Evolutionary conservation across 2,329 filamentous ascomycete species (phyloP).

Genomic region (Plenodomus lindquistii): DNA sequence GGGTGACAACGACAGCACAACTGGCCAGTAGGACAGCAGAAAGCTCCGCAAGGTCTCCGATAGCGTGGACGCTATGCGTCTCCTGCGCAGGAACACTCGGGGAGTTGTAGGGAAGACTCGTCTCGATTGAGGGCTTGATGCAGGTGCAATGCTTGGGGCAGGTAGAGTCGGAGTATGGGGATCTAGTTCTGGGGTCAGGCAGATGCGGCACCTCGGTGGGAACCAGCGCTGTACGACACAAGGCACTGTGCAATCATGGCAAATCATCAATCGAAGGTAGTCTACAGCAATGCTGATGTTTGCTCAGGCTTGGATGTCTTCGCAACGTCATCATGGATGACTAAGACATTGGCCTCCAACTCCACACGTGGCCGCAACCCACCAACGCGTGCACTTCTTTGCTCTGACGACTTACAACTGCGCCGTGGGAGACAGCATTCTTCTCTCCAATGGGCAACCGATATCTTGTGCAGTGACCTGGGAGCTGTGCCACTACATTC

Average conservation of each 20-base stretch:
- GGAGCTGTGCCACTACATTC: constrained; percentile 5
- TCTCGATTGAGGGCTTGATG: neutral
- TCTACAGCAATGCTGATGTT: no score
- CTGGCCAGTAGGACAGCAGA: constrained; percentile 5
- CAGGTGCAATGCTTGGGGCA: neutral
- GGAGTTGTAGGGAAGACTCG: neutral
- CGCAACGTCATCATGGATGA: neutral
- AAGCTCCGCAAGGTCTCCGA: neutral
- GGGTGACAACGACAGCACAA: constrained; percentile 9
- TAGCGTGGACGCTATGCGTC: neutral
- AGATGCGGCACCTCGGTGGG: neutral
- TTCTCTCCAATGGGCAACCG: constrained; percentile 18
- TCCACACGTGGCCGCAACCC: neutral
- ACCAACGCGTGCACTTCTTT: neutral
- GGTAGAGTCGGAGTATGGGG: neutral
- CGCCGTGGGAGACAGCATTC: neutral
- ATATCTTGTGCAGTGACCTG: constrained; percentile 8
- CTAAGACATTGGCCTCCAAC: neutral
- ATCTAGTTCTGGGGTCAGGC: neutral
- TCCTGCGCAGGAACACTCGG: constrained; percentile 7
- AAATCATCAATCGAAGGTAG: no score
- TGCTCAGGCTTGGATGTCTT: no score
- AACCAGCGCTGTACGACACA: no score
- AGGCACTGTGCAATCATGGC: no score
- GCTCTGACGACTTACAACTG: no score